A percentile compares a stretch with the other conserved stretches of the same genome.
phyloP scores from a whole-genome alignment of 2,329 filamentous ascomycete genomes.

The Fusarium sublunatum region DNA sequence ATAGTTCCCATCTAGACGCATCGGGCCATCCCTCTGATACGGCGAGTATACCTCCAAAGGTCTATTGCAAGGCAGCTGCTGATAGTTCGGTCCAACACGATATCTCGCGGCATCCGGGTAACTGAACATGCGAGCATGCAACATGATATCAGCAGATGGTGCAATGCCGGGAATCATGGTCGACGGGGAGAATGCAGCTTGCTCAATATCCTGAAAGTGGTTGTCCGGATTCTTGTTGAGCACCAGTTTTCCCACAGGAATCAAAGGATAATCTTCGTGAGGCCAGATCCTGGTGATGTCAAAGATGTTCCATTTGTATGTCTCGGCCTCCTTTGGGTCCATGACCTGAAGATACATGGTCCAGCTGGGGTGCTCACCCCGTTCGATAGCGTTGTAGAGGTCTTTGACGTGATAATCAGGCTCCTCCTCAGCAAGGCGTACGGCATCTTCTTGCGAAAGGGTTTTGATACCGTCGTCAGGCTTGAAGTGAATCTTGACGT shows the following conservation, averaged over 20 bases:
- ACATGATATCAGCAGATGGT: conserved; percentile 57
- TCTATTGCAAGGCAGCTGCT: conserved; percentile 57
- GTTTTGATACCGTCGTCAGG: conserved; percentile 9
- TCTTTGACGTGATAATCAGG: conserved; percentile 11
- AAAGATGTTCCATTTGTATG: conserved; percentile 13
- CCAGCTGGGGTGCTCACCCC: background rate
- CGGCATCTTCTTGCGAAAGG: background rate
- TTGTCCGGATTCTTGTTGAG: conserved; percentile 47
- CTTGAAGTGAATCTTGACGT: conserved; percentile 19
- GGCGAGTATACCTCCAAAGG: conserved; percentile 1
- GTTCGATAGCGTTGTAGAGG: conserved; percentile 4
- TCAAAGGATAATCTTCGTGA: background rate
- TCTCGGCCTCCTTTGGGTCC: conserved; percentile 6
- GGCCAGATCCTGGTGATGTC: conserved; percentile 17
- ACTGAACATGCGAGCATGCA: conserved; percentile 62
- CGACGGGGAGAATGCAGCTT: conserved; percentile 63
- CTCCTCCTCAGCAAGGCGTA: conserved; percentile 3
- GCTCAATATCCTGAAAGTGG: conserved; percentile 63
- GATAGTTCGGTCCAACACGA: conserved; percentile 63
- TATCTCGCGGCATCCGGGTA: conserved; percentile 63
- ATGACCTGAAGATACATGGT: conserved; percentile 5
- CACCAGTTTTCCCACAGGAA: conserved; percentile 1
- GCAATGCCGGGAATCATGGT: conserved; percentile 63
- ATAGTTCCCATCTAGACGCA: conserved; percentile 3
- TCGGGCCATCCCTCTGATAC: background rate